These are phyloP conservation scores for Poteriospumella lacustris DNA, from an alignment of 108 stramenopile species.

Conservation along the genomic window DNA sequence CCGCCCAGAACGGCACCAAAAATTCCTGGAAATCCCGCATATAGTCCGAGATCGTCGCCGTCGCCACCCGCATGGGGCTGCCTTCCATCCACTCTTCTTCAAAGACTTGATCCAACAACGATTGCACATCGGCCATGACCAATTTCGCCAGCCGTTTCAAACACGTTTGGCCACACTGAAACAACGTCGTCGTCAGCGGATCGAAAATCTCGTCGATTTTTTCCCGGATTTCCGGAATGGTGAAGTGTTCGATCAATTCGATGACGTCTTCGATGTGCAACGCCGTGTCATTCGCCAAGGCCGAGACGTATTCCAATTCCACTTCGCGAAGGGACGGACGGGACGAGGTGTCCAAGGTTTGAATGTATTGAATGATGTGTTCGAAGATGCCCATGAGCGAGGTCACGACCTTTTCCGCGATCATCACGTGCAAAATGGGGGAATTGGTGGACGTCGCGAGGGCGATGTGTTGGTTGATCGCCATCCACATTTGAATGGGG, in stretches of 20 bases:
- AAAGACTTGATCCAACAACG: background rate
- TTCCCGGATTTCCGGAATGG: background rate
- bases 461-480: constrained; percentile 2
- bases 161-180: constrained; percentile 3
- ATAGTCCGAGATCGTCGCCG: constrained; percentile 13
- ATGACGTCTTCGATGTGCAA: constrained; percentile 15
- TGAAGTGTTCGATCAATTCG: constrained; percentile 4
- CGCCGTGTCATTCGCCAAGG: constrained; percentile 2
- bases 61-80: background rate
- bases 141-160: background rate
- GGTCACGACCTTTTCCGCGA: background rate
- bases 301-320: constrained; percentile 6
- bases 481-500: constrained; percentile 1
- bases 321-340: background rate
- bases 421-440: constrained; percentile 15
- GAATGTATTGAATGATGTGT: background rate
- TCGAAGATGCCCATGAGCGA: background rate
- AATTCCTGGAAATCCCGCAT: constrained; percentile 3
- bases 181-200: background rate
- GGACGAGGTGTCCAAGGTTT: background rate
- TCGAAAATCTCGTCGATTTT: constrained; percentile 16
- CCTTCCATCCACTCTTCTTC: background rate
- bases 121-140: constrained; percentile 4
- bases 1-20: constrained; percentile 2
- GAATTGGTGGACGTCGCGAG: background rate